A percentile compares a stretch with the other conserved stretches of the same genome.
phyloP scores from a whole-genome alignment of 768 basidiomycete species.

The Porpolomopsis calyptriformis region DNA sequence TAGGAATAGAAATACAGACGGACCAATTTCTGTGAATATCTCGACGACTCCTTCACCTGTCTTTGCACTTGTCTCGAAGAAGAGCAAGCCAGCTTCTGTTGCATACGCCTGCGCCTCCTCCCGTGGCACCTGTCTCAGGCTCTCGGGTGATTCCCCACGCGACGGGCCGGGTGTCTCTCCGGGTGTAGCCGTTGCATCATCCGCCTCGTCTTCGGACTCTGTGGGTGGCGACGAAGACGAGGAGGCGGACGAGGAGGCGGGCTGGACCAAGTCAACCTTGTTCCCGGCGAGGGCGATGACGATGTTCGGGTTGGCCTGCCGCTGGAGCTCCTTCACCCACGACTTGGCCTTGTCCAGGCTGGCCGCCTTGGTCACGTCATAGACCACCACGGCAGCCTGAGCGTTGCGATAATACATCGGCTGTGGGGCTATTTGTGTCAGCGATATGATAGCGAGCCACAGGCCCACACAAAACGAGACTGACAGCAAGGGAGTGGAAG shows the following conservation, averaged over 20 bases:
- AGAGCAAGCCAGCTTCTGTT: slow-evolving; percentile 84
- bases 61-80: slow-evolving; percentile 98
- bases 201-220: slow-evolving; percentile 81
- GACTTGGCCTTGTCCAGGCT: slow-evolving; percentile 98
- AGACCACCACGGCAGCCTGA: slow-evolving; percentile 95
- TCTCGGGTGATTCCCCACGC: slow-evolving; percentile 53
- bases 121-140: slow-evolving; percentile 76
- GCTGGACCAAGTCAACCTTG: slow-evolving; percentile 85
- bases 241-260: slow-evolving; percentile 42
- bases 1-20: slow-evolving; percentile 14
- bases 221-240: slow-evolving; percentile 38
- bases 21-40: slow-evolving; percentile 97
- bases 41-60: slow-evolving; percentile 92
- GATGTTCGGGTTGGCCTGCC: slow-evolving; percentile 98
- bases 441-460: neutral
- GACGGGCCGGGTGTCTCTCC: slow-evolving; percentile 51
- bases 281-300: slow-evolving; percentile 98
- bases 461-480: slow-evolving; percentile 18
- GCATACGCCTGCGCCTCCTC: slow-evolving; percentile 98
- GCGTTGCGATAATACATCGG: slow-evolving; percentile 99
- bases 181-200: slow-evolving; percentile 85
- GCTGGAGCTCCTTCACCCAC: slow-evolving; percentile 98
- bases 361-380: slow-evolving; percentile 92
- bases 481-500: slow-evolving; percentile 90
- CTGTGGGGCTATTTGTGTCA: slow-evolving; percentile 23